Percentiles rank a stretch among this genome's conserved stretches.
Conservation (phyloP, 208 protist species). For the Trypanosoma melophagium region DNA sequence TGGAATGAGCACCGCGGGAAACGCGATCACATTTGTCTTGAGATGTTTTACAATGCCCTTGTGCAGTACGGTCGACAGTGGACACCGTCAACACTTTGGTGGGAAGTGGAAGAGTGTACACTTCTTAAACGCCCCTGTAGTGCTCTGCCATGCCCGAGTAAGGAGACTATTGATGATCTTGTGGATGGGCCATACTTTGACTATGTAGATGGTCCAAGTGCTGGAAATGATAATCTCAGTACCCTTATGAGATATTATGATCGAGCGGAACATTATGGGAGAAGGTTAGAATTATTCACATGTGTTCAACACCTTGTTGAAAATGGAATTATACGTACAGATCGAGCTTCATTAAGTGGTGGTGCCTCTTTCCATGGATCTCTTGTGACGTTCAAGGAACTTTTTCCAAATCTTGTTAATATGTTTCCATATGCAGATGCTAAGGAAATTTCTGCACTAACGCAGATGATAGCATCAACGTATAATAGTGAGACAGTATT, state of each 20-base stretch:
- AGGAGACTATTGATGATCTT: background rate
- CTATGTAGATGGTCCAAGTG: constrained; percentile 22
- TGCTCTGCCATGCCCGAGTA: constrained; percentile 13
- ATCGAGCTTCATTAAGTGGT: constrained; percentile 25
- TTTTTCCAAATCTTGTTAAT: constrained; percentile 47
- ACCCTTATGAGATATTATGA: constrained; percentile 27
- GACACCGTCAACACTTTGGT: constrained; percentile 38
- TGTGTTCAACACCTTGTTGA: constrained; percentile 29
- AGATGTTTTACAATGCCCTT: constrained; percentile 62
- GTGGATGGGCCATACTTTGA: constrained; percentile 6
- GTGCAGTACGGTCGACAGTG: constrained; percentile 39
- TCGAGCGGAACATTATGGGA: constrained; percentile 17
- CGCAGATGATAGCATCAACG: constrained; percentile 45
- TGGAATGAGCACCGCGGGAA: constrained; percentile 79
- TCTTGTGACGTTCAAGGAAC: constrained; percentile 59
- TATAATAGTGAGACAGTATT: constrained; percentile 65
- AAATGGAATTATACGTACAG: constrained; percentile 42
- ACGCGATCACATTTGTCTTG: constrained; percentile 79
- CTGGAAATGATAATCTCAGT: constrained; percentile 14
- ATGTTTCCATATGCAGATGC: constrained; percentile 71
- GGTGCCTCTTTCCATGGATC: constrained; percentile 38
- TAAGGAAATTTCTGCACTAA: constrained; percentile 58
- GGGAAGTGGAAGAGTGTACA: constrained; percentile 35
- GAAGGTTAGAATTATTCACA: constrained; percentile 32
- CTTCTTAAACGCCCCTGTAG: constrained; percentile 22